phyloP scores from a whole-genome alignment of 495 filamentous ascomycete genomes.

The Cercophora samala region DNA sequence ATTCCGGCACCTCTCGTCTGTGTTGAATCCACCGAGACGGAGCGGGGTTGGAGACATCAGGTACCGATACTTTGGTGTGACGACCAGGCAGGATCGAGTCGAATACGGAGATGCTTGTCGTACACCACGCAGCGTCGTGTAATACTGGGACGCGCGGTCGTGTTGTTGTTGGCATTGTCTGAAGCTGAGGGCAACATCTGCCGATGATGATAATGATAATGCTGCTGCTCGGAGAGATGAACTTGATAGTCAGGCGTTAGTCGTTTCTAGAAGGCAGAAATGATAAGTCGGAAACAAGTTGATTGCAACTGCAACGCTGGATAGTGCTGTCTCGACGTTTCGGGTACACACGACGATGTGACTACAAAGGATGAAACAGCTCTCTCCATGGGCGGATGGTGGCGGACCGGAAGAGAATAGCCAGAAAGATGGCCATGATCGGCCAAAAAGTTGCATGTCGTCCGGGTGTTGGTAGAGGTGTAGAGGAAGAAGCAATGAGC shows the following conservation, averaged over 20 bases:
- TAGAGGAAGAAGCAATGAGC: not conserved
- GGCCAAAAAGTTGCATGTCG: not conserved
- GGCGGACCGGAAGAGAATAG: constrained; percentile 10
- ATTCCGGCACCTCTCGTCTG: constrained; percentile 4
- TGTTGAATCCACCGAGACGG: not conserved
- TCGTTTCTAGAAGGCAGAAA: constrained; percentile 1
- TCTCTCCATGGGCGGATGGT: constrained; percentile 2
- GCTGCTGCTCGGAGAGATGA: not conserved
- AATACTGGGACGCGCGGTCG: not conserved
- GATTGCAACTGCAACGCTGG: constrained; percentile 2
- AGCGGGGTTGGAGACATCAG: not conserved
- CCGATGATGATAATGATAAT: not conserved
- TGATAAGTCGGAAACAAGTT: not conserved
- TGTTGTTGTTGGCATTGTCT: not conserved
- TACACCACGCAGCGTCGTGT: not conserved
- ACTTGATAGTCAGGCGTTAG: not conserved
- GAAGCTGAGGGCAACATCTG: not conserved
- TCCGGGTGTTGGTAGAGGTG: too few relatives aligned
- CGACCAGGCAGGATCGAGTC: not conserved
- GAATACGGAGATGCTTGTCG: not conserved
- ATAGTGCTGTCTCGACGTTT: constrained; percentile 7
- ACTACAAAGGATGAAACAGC: constrained; percentile 7
- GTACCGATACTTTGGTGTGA: not conserved
- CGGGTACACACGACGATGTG: constrained; percentile 4
- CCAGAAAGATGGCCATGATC: constrained; percentile 17